Conservation (phyloP, 139 green algal species). For the Eudorina sp. region DNA sequence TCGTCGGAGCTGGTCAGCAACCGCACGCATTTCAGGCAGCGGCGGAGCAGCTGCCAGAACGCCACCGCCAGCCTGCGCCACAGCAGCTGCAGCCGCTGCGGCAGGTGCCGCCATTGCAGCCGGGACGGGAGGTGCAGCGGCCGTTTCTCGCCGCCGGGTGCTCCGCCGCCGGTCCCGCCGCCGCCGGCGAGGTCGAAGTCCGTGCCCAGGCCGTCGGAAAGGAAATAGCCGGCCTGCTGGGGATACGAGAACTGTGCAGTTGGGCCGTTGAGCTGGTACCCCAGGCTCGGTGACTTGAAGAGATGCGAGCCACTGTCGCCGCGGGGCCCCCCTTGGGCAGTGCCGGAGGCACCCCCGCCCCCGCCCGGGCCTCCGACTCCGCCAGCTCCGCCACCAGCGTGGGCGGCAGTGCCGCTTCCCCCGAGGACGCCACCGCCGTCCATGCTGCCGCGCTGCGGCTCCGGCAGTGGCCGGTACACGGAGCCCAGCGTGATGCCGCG, state of each 20-base stretch:
- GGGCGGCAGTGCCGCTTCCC: not conserved
- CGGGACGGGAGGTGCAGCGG: not conserved
- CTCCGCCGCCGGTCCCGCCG: not conserved
- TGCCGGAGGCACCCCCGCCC: not conserved
- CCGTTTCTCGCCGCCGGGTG: not conserved
- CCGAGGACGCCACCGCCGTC: not conserved
- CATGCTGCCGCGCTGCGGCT: not conserved
- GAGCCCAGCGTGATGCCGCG: not conserved
- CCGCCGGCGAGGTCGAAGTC: not conserved
- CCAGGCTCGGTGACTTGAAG: not conserved
- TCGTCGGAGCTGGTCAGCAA: slow-evolving; percentile 41
- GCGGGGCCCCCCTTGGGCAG: not conserved
- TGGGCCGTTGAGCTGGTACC: not conserved
- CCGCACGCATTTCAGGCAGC: slow-evolving; percentile 40
- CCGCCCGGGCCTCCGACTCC: no score
- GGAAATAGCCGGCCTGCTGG: not conserved
- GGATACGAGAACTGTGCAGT: slow-evolving; percentile 8
- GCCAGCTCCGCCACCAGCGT: no score
- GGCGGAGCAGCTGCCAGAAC: not conserved
- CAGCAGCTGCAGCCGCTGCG: not conserved
- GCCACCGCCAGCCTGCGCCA: not conserved
- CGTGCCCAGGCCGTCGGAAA: not conserved
- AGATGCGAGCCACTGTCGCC: not conserved
- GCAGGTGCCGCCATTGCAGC: not conserved
- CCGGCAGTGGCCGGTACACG: not conserved